phyloP scores from a whole-genome alignment of 371 early-diverging fungal genomes.

The Rhizopus sp. region DNA sequence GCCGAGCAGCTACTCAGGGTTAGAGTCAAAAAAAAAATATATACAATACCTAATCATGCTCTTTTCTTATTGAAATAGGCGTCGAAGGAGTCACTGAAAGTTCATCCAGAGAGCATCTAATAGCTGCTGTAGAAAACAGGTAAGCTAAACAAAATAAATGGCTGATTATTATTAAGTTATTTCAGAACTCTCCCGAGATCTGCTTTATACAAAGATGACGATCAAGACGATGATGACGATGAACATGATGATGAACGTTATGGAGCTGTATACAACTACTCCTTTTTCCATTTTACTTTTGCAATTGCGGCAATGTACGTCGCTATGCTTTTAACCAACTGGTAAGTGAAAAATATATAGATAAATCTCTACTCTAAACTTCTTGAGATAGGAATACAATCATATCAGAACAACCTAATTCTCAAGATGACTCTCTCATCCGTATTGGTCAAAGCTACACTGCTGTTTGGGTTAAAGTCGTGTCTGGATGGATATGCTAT shows the following conservation, averaged over 20 bases:
- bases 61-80: slow-evolving; percentile 30
- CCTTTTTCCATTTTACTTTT: slow-evolving; percentile 95
- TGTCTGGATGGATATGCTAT: slow-evolving; percentile 86
- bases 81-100: slow-evolving; percentile 34
- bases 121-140: slow-evolving; percentile 72
- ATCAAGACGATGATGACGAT: slow-evolving; percentile 54
- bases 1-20: slow-evolving; percentile 82
- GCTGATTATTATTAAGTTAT: slow-evolving; percentile 1
- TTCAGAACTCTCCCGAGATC: slow-evolving; percentile 63
- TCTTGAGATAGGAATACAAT: slow-evolving; percentile 33
- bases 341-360: slow-evolving; percentile 48
- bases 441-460: slow-evolving; percentile 86
- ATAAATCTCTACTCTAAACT: neutral
- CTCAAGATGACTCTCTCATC: slow-evolving; percentile 47
- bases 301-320: slow-evolving; percentile 90
- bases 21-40: slow-evolving; percentile 19
- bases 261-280: slow-evolving; percentile 87
- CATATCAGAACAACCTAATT: slow-evolving; percentile 22
- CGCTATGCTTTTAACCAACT: slow-evolving; percentile 92
- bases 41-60: slow-evolving; percentile 41
- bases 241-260: slow-evolving; percentile 78
- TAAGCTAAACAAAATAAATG: slow-evolving; percentile 13
- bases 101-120: slow-evolving; percentile 46
- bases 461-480: slow-evolving; percentile 94
- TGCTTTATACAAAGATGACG: slow-evolving; percentile 50